Base-by-base conservation (phyloP, 306 rosid genomes). In the Fragaria ananassa region DNA sequence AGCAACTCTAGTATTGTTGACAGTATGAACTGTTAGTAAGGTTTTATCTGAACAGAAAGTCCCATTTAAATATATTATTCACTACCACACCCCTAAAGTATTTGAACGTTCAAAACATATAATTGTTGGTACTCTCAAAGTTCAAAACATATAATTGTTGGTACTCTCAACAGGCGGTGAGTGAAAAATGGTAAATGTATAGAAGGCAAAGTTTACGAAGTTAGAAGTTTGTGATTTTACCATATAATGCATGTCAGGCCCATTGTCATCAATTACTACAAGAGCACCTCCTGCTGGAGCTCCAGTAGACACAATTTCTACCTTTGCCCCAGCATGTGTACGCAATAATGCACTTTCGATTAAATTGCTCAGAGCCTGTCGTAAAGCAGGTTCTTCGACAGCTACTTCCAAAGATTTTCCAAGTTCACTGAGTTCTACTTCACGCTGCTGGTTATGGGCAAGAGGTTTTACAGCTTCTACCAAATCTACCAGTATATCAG, bases 221-320 rank as follows among this genome's bases (percentile, higher is more conserved):
- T 29, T 70, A 69, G 66, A 78, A 80, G 51, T 15, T 10, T 17
- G 64, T 66, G 73, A 65, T 63, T 21, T 85, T 89, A 93, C 98
- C 98, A 92, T 94, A 71, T 90, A 94, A 85, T 92, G 98, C 97
- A 94, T 94, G 78, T 94, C 98, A 63, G 96, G 98, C 75, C 98
- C 98, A 79, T 90, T 96, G 42, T 94, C 98, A 78, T 94, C 97
- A 77, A 94, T 87, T 72, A 88, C 81, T 53, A 94, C 92, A 78
- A 94, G 96, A 71, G 85, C 81, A 71, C 96, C 98, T 18, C 98
- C 97, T 44, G 98, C 97, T 18, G 98, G 98, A 77, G 98, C 97
- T 78, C 72, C 80, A 51, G 84, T 84, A 80, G 89, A 94, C 84
- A 89, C 75, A 71, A 92, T 90, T 84, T 87, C 93, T 70, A 94